Evolutionary conservation across 352 stramenopile genomes (phyloP).

Genomic region (Phytophthora rubi): DNA sequence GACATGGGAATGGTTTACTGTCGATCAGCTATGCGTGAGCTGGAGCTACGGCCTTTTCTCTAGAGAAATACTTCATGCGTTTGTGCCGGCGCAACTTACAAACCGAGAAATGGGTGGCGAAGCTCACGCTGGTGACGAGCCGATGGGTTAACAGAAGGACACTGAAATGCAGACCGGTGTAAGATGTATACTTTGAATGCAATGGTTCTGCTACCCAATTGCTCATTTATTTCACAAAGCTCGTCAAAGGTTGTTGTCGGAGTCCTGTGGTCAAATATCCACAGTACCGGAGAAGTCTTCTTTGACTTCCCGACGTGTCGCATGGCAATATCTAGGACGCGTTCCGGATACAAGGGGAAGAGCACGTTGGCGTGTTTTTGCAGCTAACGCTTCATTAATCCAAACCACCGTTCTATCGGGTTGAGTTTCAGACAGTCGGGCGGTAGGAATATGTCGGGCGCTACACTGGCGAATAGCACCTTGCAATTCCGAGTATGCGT

Average conservation of each 20-base stretch:
- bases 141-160: not conserved
- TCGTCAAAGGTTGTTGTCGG: conserved; percentile 8
- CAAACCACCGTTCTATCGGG: not conserved
- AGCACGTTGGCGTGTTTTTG: not conserved
- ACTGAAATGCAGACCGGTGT: not conserved
- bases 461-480: not conserved
- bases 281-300: conserved; percentile 9
- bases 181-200: not conserved
- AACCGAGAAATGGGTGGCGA: not conserved
- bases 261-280: conserved; percentile 9
- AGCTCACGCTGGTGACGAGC: not conserved
- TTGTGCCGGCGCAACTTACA: conserved; percentile 1
- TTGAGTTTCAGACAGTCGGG: not conserved
- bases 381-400: not conserved
- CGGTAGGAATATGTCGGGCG: not conserved
- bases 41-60: conserved; percentile 10
- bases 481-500: not conserved
- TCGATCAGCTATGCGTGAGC: not conserved
- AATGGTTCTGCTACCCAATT: too few species aligned
- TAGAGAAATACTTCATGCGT: conserved; percentile 1
- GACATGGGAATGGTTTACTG: conserved; percentile 3
- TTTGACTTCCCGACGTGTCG: conserved; percentile 5
- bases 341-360: conserved; percentile 8
- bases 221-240: not conserved
- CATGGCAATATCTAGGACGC: conserved; percentile 10